These are phyloP conservation scores for Saksenaea oblongispora DNA, from an alignment of 371 early-diverging fungal genomes.

Conservation along the genomic window DNA sequence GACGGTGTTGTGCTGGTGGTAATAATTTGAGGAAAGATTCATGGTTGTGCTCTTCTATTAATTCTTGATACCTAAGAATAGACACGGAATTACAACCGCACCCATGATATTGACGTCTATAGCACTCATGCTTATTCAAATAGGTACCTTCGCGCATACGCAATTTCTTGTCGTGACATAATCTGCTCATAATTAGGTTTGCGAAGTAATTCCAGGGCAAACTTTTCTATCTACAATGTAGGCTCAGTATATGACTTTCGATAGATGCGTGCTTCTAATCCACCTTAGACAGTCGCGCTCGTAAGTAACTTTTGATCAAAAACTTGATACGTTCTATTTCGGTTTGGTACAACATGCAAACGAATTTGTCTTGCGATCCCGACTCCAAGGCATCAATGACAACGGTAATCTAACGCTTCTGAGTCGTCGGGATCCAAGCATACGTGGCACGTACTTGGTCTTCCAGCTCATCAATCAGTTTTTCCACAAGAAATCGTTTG, in stretches of 20 bases:
- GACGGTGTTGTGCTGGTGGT: conserved; percentile 57
- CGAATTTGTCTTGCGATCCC: conserved; percentile 34
- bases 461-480: conserved; percentile 63
- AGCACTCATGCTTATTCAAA: neutral
- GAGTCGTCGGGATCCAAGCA: conserved; percentile 11
- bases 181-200: conserved; percentile 27
- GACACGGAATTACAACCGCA: neutral
- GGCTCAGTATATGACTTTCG: neutral
- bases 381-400: conserved; percentile 22
- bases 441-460: conserved; percentile 50
- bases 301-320: conserved; percentile 71
- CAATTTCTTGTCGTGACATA: conserved; percentile 50
- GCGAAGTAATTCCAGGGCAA: conserved; percentile 41
- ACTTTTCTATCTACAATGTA: conserved; percentile 51
- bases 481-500: conserved; percentile 53
- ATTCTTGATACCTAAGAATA: conserved; percentile 32
- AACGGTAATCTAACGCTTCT: conserved; percentile 12
- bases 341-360: conserved; percentile 70
- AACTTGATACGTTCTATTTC: conserved; percentile 86
- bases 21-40: conserved; percentile 56
- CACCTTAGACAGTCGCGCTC: conserved; percentile 70
- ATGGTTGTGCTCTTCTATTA: conserved; percentile 45
- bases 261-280: too few relatives aligned
- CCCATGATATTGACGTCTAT: neutral
- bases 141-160: conserved; percentile 52